phyloP scores from a whole-genome alignment of 768 basidiomycete species.

The Amanita inopinata region DNA sequence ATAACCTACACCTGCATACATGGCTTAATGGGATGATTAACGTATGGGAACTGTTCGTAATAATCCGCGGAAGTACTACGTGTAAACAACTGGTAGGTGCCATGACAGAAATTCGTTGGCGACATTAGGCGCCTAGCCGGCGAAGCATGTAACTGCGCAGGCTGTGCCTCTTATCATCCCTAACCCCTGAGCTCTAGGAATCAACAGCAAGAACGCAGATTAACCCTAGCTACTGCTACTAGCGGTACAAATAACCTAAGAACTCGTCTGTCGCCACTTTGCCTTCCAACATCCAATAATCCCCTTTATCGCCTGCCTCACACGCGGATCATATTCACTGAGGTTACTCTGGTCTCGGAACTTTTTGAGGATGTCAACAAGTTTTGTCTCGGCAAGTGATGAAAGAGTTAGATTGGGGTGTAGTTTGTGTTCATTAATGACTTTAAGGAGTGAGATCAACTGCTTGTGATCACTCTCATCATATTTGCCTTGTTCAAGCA shows the following conservation, averaged over 20 bases:
- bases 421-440: conserved; percentile 6
- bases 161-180: no score
- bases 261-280: neutral
- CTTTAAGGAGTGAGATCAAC: conserved; percentile 2
- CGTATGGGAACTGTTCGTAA: neutral
- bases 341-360: conserved; percentile 7
- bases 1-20: neutral
- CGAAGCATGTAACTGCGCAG: no score
- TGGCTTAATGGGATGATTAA: conserved; percentile 1
- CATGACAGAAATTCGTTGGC: no score
- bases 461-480: neutral
- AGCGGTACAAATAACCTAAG: neutral
- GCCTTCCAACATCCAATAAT: conserved; percentile 3
- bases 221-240: no score
- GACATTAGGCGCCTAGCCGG: no score
- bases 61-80: neutral
- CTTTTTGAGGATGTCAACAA: conserved; percentile 10
- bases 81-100: no score
- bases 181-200: neutral
- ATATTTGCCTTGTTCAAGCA: conserved; percentile 2
- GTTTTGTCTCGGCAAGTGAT: conserved; percentile 13
- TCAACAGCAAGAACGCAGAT: neutral
- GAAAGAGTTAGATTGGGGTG: conserved; percentile 13
- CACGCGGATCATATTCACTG: conserved; percentile 8
- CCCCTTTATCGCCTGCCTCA: conserved; percentile 1